Conservation (phyloP, 257 asterid species). For the Salvia miltiorrhiza region DNA sequence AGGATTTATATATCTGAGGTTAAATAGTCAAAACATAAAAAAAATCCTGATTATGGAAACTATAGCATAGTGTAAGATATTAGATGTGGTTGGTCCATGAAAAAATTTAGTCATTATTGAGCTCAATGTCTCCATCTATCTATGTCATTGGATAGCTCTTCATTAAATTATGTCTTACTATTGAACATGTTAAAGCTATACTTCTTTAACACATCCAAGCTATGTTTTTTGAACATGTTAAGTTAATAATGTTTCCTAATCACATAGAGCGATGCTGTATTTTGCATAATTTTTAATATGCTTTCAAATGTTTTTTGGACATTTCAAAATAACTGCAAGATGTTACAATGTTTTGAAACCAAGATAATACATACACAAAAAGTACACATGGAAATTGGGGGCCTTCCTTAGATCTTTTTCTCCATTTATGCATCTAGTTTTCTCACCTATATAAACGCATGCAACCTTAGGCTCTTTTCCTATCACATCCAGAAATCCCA, state of each 20-base stretch:
- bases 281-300: background rate
- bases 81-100: background rate
- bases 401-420: conserved; percentile 15
- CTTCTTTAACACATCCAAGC: background rate
- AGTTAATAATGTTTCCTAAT: background rate
- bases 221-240: background rate
- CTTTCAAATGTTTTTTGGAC: background rate
- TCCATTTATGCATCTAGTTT: background rate
- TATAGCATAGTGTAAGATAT: background rate
- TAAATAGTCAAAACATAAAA: background rate
- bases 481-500: conserved; percentile 15
- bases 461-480: conserved; percentile 10
- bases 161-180: background rate
- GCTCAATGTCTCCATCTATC: background rate
- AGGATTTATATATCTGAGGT: background rate
- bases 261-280: background rate
- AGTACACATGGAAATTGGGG: conserved; percentile 19
- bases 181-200: background rate
- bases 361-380: background rate
- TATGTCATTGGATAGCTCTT: conserved; percentile 7
- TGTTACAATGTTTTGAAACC: background rate
- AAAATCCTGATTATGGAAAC: background rate
- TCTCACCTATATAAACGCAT: conserved; percentile 28
- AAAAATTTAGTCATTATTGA: background rate
- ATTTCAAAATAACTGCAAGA: background rate